Evolutionary conservation across 2,329 filamentous ascomycete genomes (phyloP), one percentile per base, ranked within the genome.

Genomic region (Pseudogymnoascus sp.): DNA sequence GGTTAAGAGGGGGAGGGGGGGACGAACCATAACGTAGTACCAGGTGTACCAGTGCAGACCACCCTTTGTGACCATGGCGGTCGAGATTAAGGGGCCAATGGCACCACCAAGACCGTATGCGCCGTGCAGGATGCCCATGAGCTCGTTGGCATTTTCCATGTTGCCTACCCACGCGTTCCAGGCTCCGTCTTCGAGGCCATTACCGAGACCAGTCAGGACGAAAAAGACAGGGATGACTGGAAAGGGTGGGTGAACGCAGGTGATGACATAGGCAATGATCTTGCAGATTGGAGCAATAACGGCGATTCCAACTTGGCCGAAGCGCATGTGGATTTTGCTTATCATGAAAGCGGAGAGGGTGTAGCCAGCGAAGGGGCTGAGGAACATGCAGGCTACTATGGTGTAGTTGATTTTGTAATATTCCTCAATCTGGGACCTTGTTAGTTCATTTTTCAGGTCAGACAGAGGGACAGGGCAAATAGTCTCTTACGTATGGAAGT

Each of bases 41-140:
- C 59, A 92, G 10, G 77, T 79, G 69, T 86, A 91, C 90, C 90
- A 95, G 0, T 78, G 78, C 60, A 88, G 71, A 3, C 76, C 68
- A 0, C 77, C 84, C 67, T 84, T 85, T 0, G 87, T 85, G 37
- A 93, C 83, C 83, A 93, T 86, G 4, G 83, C 82, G 0, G 90
- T 91, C 1, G 89, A 89, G 64, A 91, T 80, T 5, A 93, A 73
- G 0, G 89, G 90, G 2, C 82, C 79, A 11, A 91, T 77, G 0
- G 88, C 87, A 1, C 86, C 90, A 0, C 90, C 90, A 0, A 90
- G 70, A 0, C 89, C 89, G 70, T 91, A 93, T 38, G 84, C 83
- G 0, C 84, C 88, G 72, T 92, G 89, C 25, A 93, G 75, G 64
- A 91, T 80, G 0, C 90, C 89, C 1, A 91, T 81, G 1, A 93